Percentiles rank a stretch among this genome's conserved stretches.
phyloP scores from a whole-genome alignment of 257 asterid species.

The Anisodus tanguticus region DNA sequence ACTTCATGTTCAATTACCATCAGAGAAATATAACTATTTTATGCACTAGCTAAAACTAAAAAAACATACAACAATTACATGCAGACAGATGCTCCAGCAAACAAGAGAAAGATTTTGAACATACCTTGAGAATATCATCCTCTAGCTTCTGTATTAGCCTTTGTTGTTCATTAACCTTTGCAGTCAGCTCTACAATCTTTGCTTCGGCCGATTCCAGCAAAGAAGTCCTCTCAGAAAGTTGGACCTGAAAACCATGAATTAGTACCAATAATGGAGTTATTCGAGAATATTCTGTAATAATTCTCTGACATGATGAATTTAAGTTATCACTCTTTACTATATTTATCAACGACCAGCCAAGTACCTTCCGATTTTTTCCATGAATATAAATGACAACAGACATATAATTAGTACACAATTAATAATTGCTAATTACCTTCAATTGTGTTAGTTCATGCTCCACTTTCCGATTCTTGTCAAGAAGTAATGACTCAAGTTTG shows the following conservation, averaged over 20 bases:
- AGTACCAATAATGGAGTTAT: not conserved
- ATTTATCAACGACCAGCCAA: conserved; percentile 1
- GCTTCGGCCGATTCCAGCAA: conserved; percentile 83
- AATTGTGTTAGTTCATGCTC: conserved; percentile 94
- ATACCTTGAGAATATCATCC: conserved; percentile 89
- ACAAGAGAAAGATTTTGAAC: conserved; percentile 28
- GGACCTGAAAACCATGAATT: conserved; percentile 60
- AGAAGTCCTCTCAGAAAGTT: conserved; percentile 78
- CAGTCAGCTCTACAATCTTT: conserved; percentile 67
- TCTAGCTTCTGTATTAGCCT: conserved; percentile 93
- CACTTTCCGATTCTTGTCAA: conserved; percentile 97
- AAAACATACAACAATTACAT: not conserved
- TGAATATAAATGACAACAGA: not conserved
- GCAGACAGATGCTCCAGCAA: conserved; percentile 25
- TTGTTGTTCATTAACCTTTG: conserved; percentile 76
- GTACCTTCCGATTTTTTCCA: not conserved
- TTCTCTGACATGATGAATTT: not conserved
- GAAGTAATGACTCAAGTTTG: conserved; percentile 91
- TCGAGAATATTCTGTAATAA: conserved; percentile 4
- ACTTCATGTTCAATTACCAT: not conserved
- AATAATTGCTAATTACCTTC: conserved; percentile 56
- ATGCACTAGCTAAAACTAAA: conserved; percentile 14
- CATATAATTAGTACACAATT: not conserved
- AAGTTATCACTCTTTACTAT: not conserved
- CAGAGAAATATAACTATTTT: conserved; percentile 14